Evolutionary conservation across 2,329 filamentous ascomycete genomes (phyloP).

Genomic region (Dactylellina leptospora): DNA sequence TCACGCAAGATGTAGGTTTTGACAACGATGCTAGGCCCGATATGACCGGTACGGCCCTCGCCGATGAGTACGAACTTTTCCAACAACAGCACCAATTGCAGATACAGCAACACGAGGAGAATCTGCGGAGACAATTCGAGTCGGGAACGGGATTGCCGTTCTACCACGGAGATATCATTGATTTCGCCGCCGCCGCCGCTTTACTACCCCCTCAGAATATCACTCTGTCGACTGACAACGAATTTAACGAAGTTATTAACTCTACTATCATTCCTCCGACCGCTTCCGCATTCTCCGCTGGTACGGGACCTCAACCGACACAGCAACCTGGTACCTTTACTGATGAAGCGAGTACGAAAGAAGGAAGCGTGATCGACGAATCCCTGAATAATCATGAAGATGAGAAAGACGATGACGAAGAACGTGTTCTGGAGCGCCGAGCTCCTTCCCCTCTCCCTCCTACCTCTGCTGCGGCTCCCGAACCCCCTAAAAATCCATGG

Average conservation of each 20-base stretch:
- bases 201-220: slow-evolving; percentile 3
- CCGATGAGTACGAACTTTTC: slow-evolving; percentile 57
- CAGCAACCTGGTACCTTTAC: slow-evolving; percentile 34
- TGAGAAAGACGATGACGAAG: slow-evolving; percentile 9
- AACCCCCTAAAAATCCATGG: slow-evolving; percentile 44
- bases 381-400: slow-evolving; percentile 41
- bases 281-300: slow-evolving; percentile 31
- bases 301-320: slow-evolving; percentile 32
- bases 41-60: slow-evolving; percentile 51
- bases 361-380: slow-evolving; percentile 44
- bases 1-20: slow-evolving; percentile 54
- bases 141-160: slow-evolving; percentile 25
- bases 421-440: slow-evolving; percentile 20
- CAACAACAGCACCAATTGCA: slow-evolving; percentile 56
- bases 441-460: slow-evolving; percentile 9
- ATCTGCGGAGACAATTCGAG: slow-evolving; percentile 58
- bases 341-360: slow-evolving; percentile 45
- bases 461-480: slow-evolving; percentile 3
- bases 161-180: slow-evolving; percentile 35
- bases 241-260: slow-evolving; percentile 24
- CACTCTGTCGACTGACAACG: slow-evolving; percentile 14
- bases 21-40: slow-evolving; percentile 54
- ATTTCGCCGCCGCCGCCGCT: slow-evolving; percentile 9
- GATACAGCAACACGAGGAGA: slow-evolving; percentile 56
- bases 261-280: slow-evolving; percentile 19